Conservation (phyloP, 2,329 filamentous ascomycete species). For the Scortechinia acanthostroma region DNA sequence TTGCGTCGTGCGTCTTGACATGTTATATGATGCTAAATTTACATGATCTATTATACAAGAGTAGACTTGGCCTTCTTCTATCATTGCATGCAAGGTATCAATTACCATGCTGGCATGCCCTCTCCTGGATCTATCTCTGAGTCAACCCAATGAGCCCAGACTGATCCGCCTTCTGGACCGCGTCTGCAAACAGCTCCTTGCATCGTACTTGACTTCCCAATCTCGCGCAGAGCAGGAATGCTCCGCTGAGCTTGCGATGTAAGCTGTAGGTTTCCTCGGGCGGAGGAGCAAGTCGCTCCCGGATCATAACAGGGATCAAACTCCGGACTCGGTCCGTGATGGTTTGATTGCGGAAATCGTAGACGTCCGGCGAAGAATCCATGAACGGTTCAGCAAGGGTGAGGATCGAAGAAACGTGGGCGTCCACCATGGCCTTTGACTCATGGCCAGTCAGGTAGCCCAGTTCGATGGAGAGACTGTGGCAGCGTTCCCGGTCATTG, state of each 20-base stretch:
- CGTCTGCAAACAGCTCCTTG: slow-evolving; percentile 69
- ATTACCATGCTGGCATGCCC: too few species aligned
- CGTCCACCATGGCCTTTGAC: slow-evolving; percentile 77
- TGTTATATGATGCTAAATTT: too few species aligned
- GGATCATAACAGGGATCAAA: slow-evolving; percentile 87
- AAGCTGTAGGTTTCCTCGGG: slow-evolving; percentile 96
- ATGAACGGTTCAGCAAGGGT: slow-evolving; percentile 90
- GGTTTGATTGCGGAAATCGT: slow-evolving; percentile 89
- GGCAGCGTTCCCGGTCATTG: slow-evolving; percentile 56
- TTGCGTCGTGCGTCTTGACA: too few species aligned
- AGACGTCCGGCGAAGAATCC: slow-evolving; percentile 68
- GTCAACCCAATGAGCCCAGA: too few species aligned
- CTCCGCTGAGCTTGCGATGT: slow-evolving; percentile 89
- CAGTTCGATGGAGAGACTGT: slow-evolving; percentile 64
- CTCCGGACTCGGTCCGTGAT: slow-evolving; percentile 88
- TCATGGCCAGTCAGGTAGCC: slow-evolving; percentile 92
- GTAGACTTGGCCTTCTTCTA: too few species aligned
- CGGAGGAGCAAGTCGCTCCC: slow-evolving; percentile 79
- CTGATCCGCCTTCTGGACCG: slow-evolving; percentile 21
- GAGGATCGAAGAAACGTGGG: slow-evolving; percentile 79
- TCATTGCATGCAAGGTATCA: too few species aligned
- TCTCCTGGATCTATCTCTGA: too few species aligned
- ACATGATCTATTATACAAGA: too few species aligned
- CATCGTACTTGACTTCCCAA: slow-evolving; percentile 78
- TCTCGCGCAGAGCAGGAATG: slow-evolving; percentile 83